Base-by-base conservation (phyloP, 73 alveolate genomes). In the Paramecium primaurelia region DNA sequence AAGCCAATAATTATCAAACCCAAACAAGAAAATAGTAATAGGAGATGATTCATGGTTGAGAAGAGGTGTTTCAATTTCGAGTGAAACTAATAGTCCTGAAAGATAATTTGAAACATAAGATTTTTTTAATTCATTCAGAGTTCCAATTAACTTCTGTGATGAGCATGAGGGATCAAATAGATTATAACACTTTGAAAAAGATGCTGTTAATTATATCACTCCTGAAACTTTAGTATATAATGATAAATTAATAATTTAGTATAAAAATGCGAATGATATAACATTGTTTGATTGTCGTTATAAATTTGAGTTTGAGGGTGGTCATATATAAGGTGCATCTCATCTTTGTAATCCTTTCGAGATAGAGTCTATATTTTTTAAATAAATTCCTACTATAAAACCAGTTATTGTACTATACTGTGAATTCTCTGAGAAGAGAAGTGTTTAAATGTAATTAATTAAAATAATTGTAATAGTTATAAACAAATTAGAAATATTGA, bases 271-370 rank as follows among this genome's bases (percentile, higher is more conserved):
- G 30, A 34, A 64, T 64, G 84, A 64, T 32, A 32, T 64, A 28
- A 64, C 84, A 64, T 64, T 64, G 47, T 64, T 64, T 64, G 84
- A 64, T 64, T 64, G 84, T 64, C 42, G 84, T 32, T 64, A 64
- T 2, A 11, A 25, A 64, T 64, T 32, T 64, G 84, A 64, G 51
- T 64, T 32, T 64, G 84, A 64, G 20, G 84, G 84, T 64, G 84
- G 84, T 64, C 84, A 28, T 11, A 64, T 64, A 26, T 14, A 64
- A 28, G 84, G 84, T 64, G 84, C 84, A 28, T 30, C 84, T 64
- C 84, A 64, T 28, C 84, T 64, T 32, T 32, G 84, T 12, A 64
- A 64, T 26, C 84, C 84, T 9, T 64, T 64, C 20, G 84, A 64
- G 16, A 64, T 64, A 64, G 84, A 64, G 16, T 64, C 84, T 64